Evolutionary conservation across 2,329 filamentous ascomycete genomes (phyloP), one percentile per base, ranked within the genome.

Genomic region (Colletotrichum ledebouriae): DNA sequence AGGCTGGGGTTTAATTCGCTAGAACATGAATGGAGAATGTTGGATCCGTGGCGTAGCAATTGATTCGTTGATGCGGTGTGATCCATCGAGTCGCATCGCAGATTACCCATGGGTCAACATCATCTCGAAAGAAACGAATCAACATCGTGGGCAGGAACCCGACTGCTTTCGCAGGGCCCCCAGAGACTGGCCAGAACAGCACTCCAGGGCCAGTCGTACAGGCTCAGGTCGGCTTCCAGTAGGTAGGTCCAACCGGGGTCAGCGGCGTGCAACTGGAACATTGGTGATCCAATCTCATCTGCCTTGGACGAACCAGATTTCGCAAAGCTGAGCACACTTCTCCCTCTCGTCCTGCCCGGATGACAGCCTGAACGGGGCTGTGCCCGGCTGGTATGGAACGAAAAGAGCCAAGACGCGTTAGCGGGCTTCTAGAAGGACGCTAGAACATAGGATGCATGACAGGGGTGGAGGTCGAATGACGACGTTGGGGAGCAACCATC

Each of bases 401-500:
- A 39, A 13, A 37, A 10, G 34, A 55, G 52, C 52, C 52, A 55
- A 55, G 52, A 55, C 15, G 17, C 52, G 29, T 39, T 55, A 55
- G 52, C 52, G 29, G 52, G 49, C 66, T 69, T 69, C 66, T 62
- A 67, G 66, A 67, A 69, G 46, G 34, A 22, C 66, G 66, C 66
- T 69, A 69, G 66, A 67, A 69, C 66, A 69, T 67, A 69, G 66
- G 66, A 67, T 56, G 56, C 62, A 34, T 52, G 46, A 41, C 46
- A 50, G 29, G 52, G 52, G n/a, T 29, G 49, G 20, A 34, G 34
- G 42, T 11, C 34, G 37, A 52, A 57, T 67, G 60, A 68, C 47
- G 55, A 49, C 55, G 53, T 20, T 53, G 59, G 46, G 33, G 57
- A 34, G 42, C 3, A 12, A 12, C 17, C n/a, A 25, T 25, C 25